These are phyloP conservation scores for Amyloporia xantha DNA, from an alignment of 768 basidiomycete species.

Conservation along the genomic window DNA sequence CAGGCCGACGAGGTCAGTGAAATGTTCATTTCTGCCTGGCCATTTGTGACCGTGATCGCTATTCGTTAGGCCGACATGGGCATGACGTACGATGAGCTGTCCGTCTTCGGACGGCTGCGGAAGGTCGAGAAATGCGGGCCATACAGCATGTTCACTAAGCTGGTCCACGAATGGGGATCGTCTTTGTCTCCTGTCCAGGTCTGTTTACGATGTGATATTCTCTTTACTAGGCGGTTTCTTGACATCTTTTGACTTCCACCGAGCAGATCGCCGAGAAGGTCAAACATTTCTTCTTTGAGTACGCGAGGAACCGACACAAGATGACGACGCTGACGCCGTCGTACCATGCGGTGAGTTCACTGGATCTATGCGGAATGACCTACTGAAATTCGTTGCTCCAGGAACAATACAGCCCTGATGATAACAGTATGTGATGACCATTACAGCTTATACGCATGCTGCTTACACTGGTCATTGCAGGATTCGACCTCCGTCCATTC, in stretches of 20 bases:
- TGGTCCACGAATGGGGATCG: constrained; percentile 90
- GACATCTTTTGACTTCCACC: too few relatives aligned
- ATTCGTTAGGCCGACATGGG: constrained; percentile 84
- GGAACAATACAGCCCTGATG: constrained; percentile 96
- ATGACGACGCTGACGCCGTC: constrained; percentile 95
- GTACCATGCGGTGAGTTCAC: constrained; percentile 88
- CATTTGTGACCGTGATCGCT: too few relatives aligned
- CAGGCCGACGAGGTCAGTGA: constrained; percentile 98
- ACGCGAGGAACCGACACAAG: constrained; percentile 96
- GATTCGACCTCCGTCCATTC: constrained; percentile 95
- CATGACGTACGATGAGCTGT: constrained; percentile 98
- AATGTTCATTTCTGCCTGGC: too few relatives aligned
- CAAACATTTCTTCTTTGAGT: constrained; percentile 94
- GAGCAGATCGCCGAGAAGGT: constrained; percentile 92
- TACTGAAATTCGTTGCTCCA: too few relatives aligned
- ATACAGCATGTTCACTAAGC: constrained; percentile 94
- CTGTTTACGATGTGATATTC: constrained; percentile 9
- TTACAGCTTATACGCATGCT: background rate
- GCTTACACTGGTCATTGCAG: constrained; percentile 36
- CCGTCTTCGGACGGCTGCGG: constrained; percentile 85
- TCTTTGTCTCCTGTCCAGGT: constrained; percentile 81
- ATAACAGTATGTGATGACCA: constrained; percentile 64
- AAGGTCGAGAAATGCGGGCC: constrained; percentile 98
- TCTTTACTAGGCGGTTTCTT: background rate
- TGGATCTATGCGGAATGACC: too few relatives aligned